Evolutionary conservation across 164 flowering plant genomes (phyloP).

Genomic region (Brasenia schreberi): DNA sequence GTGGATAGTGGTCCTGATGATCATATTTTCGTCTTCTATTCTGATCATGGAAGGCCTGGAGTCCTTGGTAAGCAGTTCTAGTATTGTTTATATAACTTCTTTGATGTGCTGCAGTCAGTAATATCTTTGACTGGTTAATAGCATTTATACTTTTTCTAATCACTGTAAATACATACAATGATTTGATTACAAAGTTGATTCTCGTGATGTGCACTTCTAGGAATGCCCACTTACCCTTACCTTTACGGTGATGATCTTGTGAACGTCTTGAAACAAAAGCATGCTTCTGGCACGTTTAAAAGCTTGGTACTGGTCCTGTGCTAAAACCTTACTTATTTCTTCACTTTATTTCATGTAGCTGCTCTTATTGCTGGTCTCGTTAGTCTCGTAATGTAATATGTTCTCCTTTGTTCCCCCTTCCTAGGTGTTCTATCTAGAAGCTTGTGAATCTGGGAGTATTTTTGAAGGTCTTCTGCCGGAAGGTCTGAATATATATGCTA

Average conservation of each 20-base stretch:
- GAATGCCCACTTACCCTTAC: conserved; percentile 45
- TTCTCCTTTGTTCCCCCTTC: not conserved
- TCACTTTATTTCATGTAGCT: no score
- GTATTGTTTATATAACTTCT: not conserved
- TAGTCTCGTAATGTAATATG: no score
- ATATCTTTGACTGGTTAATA: not conserved
- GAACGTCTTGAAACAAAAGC: conserved; percentile 30
- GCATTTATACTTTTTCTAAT: not conserved
- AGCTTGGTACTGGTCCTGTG: conserved; percentile 26
- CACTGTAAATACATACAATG: no score
- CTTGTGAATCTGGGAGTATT: conserved; percentile 94
- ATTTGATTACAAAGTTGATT: no score
- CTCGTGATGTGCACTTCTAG: conserved; percentile 12
- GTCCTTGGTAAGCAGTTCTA: conserved; percentile 56
- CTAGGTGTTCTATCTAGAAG: conserved; percentile 86
- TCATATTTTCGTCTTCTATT: not conserved
- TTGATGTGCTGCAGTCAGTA: no score
- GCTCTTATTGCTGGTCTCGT: no score
- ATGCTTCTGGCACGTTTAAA: conserved; percentile 43
- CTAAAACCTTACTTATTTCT: no score
- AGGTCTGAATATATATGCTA: conserved; percentile 75
- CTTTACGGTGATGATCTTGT: conserved; percentile 37
- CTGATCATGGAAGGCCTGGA: conserved; percentile 96
- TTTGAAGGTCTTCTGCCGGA: conserved; percentile 84
- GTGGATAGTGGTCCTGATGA: no score